Evolutionary conservation across 495 filamentous ascomycete genomes (phyloP), one percentile per base, ranked within the genome.

Genomic region (Penicillium desertorum): DNA sequence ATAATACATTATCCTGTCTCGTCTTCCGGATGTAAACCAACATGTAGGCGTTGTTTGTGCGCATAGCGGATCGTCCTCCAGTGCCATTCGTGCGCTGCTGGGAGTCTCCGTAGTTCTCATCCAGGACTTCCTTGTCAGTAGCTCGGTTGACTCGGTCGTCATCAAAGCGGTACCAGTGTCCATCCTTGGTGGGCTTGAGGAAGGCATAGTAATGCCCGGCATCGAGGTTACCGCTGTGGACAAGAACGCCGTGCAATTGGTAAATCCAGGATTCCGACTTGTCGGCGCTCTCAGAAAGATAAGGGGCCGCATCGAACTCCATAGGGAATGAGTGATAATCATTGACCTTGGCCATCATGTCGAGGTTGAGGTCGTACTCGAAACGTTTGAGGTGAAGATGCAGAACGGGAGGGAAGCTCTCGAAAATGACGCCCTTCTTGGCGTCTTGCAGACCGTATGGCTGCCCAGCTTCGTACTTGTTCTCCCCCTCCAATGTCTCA

Each of bases 201-300:
- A 96, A 99, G 1, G 94, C 94, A 69, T 98, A 99, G 73, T 99
- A 99, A 71, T 99, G 94, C n/a, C 94, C 94, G 12, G 95, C 92
- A 71, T 98, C 96, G 39, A 96, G 80, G 64, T 97, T 94, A 47
- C 94, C 94, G 60, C 91, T 96, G 66, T 99, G 94, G 4, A 99
- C 94, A 45, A 99, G 76, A 11, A 99, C 94, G 59, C 94, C 92
- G 68, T 98, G 94, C 17, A 99, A 76, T 66, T 96, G 84, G 70
- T 98, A 99, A 49, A 85, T 76, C 82, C 91, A 97, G 2, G 92
- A 79, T 66, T 97, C 92, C 9, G 89, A 92, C 64, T 77, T 87
- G 64, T 98, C 94, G 11, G 92, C 92, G 36, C 90, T 86, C 17
- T 88, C 84, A 47, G 90, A 88, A 17, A 99, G 84, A 67, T 96